Evolutionary conservation across 345 rosid species (phyloP), one percentile per base, ranked within the genome.

Genomic region (Corymbia maculata): DNA sequence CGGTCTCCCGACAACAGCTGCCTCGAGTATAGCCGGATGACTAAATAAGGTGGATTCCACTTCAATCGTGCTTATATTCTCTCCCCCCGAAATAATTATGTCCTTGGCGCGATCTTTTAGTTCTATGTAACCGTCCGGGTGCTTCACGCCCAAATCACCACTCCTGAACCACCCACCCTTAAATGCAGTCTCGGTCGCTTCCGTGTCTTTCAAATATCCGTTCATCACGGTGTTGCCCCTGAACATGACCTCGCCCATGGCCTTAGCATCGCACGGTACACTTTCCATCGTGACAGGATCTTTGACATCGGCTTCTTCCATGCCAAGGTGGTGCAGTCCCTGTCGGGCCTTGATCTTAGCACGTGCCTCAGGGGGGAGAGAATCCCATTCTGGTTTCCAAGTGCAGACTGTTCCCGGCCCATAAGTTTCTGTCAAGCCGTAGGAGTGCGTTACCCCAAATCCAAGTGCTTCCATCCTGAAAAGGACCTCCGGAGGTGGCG

Each of bases 191-290:
- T 91, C 87, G 15, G 97, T 96, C 51, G 96, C 99, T 88, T 94
- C 89, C 26, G 86, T 85, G 88, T 96, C 93, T 90, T 93, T 94
- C 14, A 96, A 87, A 89, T 96, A 96, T 24, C 97, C 98, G 85
- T 92, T 93, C 98, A 96, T 96, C 53, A 96, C 96, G 9, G 97
- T 95, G 90, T 95, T 95, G 68, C 99, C 98, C 85, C 96, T 92
- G 87, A 96, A 91, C 92, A 95, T 93, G 30, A 95, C 93, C 91
- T 96, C 99, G 21, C 99, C 99, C 44, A 94, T 89, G 36, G 95
- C 89, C 44, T 93, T 94, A 32, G 94, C 96, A 92, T 96, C 96
- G 7, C 92, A 80, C 7, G 97, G 96, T 28, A 95, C 93, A 57
- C 93, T 95, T 88, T 89, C 90, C 95, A 93, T 90, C 53, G 95